These are phyloP conservation scores for Tetragonia tetragonoides DNA, from an alignment of 148 eudicot genomes.

Conservation along the genomic window DNA sequence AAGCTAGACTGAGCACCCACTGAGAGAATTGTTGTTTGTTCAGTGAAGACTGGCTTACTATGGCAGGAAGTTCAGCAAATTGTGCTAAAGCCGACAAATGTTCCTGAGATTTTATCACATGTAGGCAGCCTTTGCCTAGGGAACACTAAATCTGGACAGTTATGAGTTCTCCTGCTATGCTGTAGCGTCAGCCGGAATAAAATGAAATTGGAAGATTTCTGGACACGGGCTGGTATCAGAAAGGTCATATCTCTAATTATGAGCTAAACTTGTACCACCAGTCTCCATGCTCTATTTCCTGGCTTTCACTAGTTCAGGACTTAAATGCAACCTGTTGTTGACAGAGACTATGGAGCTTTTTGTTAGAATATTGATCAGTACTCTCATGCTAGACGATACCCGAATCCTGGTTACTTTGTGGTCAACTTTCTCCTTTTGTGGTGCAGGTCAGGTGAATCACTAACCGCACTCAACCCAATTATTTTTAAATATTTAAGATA, in stretches of 20 bases:
- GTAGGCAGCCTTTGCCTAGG: neutral
- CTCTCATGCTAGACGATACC: neutral
- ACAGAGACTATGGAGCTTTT: neutral
- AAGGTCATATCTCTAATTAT: neutral
- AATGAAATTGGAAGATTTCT: neutral
- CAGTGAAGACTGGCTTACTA: neutral
- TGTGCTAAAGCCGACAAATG: neutral
- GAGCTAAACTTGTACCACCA: neutral
- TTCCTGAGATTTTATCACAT: neutral
- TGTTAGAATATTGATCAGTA: neutral
- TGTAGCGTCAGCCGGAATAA: neutral
- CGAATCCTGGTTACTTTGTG: neutral
- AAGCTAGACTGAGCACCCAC: conserved; percentile 26
- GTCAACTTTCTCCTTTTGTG: neutral
- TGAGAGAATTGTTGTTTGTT: neutral
- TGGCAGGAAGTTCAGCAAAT: neutral
- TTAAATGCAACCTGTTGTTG: neutral
- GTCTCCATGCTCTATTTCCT: neutral
- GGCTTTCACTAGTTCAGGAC: neutral
- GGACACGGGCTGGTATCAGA: neutral
- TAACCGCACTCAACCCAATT: neutral
- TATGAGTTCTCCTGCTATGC: neutral
- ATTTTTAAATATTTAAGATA: neutral
- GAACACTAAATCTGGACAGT: neutral
- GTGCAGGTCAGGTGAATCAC: neutral